Evolutionary conservation across 257 asterid species (phyloP), one percentile per base, ranked within the genome.

Genomic region (Misopates orontium): DNA sequence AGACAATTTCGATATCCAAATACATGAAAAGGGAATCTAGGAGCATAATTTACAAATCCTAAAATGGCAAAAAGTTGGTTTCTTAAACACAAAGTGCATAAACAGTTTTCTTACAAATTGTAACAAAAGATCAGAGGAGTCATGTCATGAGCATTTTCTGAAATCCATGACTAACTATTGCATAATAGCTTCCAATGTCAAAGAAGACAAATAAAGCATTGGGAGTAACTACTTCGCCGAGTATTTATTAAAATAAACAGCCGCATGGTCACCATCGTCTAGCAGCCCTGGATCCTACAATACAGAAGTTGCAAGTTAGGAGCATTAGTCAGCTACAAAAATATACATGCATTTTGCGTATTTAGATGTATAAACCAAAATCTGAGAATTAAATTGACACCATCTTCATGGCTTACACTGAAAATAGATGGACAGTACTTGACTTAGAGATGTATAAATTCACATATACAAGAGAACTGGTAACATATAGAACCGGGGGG

Each of bases 201-300:
- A n/a, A 21, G 28, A 31, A 56, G 18, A 32, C 17, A 40, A 22
- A n/a, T 24, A 58, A 57, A 18, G 40, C 76, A 67, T 19, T 10
- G 62, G 16, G 12, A 20, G 39, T 56, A 12, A 19, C 7, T 7
- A 28, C 62, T 56, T 6, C 50, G 60, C 60, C 49, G 42, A 44
- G 63, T 20, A 55, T n/a, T 20, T 41, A 17, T 24, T 31, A 32
- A 16, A 19, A 45, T 8, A 45, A 28, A 70, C 48, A 64, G 20
- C 60, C 47, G 24, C 19, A 5, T n/a, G 28, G 19, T 70, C 85
- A 65, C 66, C 83, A 64, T 36, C 78, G 62, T 12, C 57, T 52
- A 10, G 57, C 47, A 42, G 77, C 40, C 66, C 65, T 73, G 57
- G 76, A 42, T 72, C 77, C 86, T 81, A 59, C 55, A 25, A 55